Conservation (phyloP, 208 protist genomes). For the Trypanosomatidae sp. region DNA sequence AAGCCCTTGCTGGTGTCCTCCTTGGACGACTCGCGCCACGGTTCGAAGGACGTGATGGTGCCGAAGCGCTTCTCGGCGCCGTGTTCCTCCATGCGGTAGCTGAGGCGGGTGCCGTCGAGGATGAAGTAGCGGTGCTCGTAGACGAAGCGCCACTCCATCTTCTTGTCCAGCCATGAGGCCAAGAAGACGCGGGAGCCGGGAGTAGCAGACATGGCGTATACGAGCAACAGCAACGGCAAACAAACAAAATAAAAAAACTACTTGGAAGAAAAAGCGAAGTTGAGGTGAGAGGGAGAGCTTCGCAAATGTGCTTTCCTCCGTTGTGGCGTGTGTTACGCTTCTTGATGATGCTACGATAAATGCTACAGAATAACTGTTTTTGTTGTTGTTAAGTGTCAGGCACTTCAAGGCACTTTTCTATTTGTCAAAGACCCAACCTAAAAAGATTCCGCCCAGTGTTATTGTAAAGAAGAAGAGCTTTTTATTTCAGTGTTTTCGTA, state of each 20-base stretch:
- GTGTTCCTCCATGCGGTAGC: slow-evolving; percentile 51
- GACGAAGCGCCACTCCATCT: slow-evolving; percentile 74
- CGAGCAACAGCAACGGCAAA: background rate
- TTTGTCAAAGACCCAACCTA: too few relatives aligned
- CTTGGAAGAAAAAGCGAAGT: background rate
- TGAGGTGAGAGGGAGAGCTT: background rate
- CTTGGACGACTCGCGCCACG: slow-evolving; percentile 10
- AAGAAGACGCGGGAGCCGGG: slow-evolving; percentile 28
- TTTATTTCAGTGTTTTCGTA: too few relatives aligned
- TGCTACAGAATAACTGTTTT: too few relatives aligned
- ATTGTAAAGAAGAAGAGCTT: too few relatives aligned
- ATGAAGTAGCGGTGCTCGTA: slow-evolving; percentile 70
- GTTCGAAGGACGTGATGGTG: slow-evolving; percentile 56
- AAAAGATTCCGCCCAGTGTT: too few relatives aligned
- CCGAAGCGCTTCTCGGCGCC: slow-evolving; percentile 54
- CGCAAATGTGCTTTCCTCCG: too few relatives aligned
- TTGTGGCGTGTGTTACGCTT: too few relatives aligned
- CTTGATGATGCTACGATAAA: too few relatives aligned
- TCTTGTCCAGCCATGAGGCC: slow-evolving; percentile 68
- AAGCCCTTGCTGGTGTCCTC: slow-evolving; percentile 23
- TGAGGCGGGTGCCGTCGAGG: slow-evolving; percentile 56
- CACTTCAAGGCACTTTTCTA: too few relatives aligned
- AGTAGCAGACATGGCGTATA: background rate
- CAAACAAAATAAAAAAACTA: too few relatives aligned
- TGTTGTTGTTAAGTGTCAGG: too few relatives aligned